Evolutionary conservation across 2,329 filamentous ascomycete species (phyloP).

Genomic region (Chalara sp.): DNA sequence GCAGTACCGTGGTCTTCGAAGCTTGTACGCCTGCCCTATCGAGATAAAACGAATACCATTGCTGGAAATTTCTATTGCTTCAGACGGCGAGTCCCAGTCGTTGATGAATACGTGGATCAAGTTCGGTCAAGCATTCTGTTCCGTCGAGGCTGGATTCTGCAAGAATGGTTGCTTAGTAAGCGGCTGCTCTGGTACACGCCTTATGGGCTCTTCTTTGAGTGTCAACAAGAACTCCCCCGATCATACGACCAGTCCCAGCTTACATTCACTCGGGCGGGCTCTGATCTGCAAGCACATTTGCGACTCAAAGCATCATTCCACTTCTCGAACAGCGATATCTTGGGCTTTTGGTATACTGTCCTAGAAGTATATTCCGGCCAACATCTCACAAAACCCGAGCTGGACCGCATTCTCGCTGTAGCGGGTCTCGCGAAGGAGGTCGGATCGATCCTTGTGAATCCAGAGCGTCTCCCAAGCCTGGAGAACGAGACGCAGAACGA

Average conservation of each 20-base stretch:
- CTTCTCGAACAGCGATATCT: not conserved
- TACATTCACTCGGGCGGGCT: no score
- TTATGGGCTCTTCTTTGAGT: no score
- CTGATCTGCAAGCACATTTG: conserved; percentile 1
- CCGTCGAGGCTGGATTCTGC: no score
- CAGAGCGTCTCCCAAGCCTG: not conserved
- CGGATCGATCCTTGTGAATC: not conserved
- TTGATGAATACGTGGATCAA: no score
- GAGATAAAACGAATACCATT: not conserved
- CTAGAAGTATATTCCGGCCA: conserved; percentile 1
- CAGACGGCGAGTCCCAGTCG: not conserved
- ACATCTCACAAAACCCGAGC: conserved; percentile 1
- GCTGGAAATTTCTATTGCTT: conserved; percentile 2
- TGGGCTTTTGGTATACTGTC: conserved; percentile 1
- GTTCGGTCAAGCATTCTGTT: no score
- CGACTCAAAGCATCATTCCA: conserved; percentile 1
- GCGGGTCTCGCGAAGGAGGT: conserved; percentile 4
- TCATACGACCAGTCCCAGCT: no score
- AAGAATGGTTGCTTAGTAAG: no score
- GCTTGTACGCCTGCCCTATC: conserved; percentile 3
- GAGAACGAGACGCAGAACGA: not conserved
- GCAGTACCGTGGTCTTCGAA: conserved; percentile 1
- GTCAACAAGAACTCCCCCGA: no score
- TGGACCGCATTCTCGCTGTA: conserved; percentile 1
- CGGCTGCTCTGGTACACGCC: no score